A percentile compares a stretch with the other conserved stretches of the same genome.
These are phyloP conservation scores for Nakazawaea sp. DNA, from an alignment of 805 yeast genomes.

Conservation along the genomic window DNA sequence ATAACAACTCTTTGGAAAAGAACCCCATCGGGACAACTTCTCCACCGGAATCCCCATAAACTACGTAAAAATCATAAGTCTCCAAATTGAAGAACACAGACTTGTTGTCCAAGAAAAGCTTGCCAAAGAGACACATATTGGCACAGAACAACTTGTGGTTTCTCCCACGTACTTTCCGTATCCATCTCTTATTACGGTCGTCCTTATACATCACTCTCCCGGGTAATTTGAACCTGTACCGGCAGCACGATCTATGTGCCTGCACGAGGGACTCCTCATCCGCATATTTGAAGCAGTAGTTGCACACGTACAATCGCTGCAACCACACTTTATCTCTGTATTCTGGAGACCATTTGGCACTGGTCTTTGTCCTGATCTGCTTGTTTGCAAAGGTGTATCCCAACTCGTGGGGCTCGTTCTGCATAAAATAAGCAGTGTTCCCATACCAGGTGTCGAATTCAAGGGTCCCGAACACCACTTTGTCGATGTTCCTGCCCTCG, in stretches of 20 bases:
- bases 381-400: slow-evolving; percentile 32
- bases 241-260: slow-evolving; percentile 44
- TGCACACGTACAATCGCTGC: slow-evolving; percentile 65
- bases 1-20: slow-evolving; percentile 78
- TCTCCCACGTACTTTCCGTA: slow-evolving; percentile 63
- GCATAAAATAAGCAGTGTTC: slow-evolving; percentile 64
- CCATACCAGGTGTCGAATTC: slow-evolving; percentile 85
- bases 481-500: slow-evolving; percentile 52
- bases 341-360: slow-evolving; percentile 13
- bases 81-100: slow-evolving; percentile 79
- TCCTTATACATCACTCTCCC: slow-evolving; percentile 71
- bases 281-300: slow-evolving; percentile 78
- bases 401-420: slow-evolving; percentile 34
- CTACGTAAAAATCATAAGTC: slow-evolving; percentile 71
- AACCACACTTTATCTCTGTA: slow-evolving; percentile 37
- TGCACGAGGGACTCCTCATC: slow-evolving; percentile 35
- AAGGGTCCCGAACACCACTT: slow-evolving; percentile 62
- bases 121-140: slow-evolving; percentile 76
- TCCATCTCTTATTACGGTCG: slow-evolving; percentile 35
- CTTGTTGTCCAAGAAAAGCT: slow-evolving; percentile 83
- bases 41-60: slow-evolving; percentile 43
- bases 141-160: slow-evolving; percentile 68
- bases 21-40: slow-evolving; percentile 71
- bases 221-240: slow-evolving; percentile 34
- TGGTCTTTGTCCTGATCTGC: slow-evolving; percentile 15